These are phyloP conservation scores for Luvunga scandens DNA, from an alignment of 345 rosid genomes.

Conservation along the genomic window DNA sequence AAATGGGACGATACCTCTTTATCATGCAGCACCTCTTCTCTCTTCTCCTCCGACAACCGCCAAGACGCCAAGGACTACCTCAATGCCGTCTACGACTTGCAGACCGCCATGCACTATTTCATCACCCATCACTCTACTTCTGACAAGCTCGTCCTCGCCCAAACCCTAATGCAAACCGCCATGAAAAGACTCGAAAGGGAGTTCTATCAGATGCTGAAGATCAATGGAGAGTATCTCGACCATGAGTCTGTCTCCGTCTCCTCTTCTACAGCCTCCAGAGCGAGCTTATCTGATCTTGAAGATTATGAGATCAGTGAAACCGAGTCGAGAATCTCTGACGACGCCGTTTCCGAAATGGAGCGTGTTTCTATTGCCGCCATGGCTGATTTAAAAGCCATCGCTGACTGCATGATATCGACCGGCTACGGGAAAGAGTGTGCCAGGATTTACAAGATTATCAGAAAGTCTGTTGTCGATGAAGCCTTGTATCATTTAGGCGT, in stretches of 20 bases:
- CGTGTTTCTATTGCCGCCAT: constrained; percentile 28
- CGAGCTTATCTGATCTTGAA: constrained; percentile 24
- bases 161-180: constrained; percentile 50
- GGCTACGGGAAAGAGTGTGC: constrained; percentile 71
- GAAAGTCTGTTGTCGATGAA: constrained; percentile 59
- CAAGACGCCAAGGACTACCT: constrained; percentile 53
- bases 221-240: constrained; percentile 45
- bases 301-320: constrained; percentile 19
- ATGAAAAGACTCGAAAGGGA: constrained; percentile 73
- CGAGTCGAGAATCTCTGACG: constrained; percentile 15
- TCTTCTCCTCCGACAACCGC: constrained; percentile 47
- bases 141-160: constrained; percentile 52
- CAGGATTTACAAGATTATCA: constrained; percentile 40
- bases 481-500: constrained; percentile 46
- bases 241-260: constrained; percentile 44
- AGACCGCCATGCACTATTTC: constrained; percentile 58
- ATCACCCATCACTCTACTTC: constrained; percentile 33
- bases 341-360: constrained; percentile 29
- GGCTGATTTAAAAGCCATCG: constrained; percentile 57
- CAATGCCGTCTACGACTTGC: constrained; percentile 42
- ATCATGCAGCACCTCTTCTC: constrained; percentile 25
- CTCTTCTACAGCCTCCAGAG: constrained; percentile 19
- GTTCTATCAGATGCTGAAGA: constrained; percentile 57
- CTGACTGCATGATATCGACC: constrained; percentile 59
- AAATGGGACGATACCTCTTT: constrained; percentile 33